These are phyloP conservation scores for Epichloe uncinata DNA, from an alignment of 2,329 filamentous ascomycete species.

Conservation along the genomic window DNA sequence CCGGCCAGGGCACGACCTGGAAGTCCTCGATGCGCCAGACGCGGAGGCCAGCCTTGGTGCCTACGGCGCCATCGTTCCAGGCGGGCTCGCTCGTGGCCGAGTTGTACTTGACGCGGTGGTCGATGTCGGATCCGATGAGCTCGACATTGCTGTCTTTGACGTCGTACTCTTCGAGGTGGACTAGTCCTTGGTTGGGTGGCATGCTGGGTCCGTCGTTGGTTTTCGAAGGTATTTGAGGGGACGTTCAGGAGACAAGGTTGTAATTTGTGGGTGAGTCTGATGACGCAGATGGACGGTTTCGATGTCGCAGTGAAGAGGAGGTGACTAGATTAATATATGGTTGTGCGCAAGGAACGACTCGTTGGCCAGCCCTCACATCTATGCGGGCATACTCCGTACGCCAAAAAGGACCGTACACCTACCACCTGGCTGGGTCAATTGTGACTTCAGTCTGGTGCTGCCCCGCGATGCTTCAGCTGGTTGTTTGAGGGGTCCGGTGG, in stretches of 20 bases:
- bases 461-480: not conserved
- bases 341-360: no score
- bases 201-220: conserved; percentile 24
- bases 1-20: conserved; percentile 47
- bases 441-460: not conserved
- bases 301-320: no score
- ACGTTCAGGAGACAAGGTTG: no score
- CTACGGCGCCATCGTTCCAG: conserved; percentile 47
- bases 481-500: not conserved
- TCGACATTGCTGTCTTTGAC: conserved; percentile 57
- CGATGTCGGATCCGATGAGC: conserved; percentile 48
- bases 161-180: conserved; percentile 51
- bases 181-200: conserved; percentile 47
- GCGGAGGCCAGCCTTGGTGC: conserved; percentile 37
- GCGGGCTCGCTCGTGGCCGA: conserved; percentile 52
- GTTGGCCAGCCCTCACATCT: no score
- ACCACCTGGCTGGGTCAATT: no score
- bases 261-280: no score
- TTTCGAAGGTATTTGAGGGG: no score
- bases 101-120: conserved; percentile 55
- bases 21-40: conserved; percentile 59
- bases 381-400: no score
- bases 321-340: no score
- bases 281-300: no score
- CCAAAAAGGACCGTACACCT: no score